Percentiles rank a stretch among this genome's conserved stretches.
Evolutionary conservation across 441 rosid genomes (phyloP).

Genomic region (Bocquillonia castaneifolia): DNA sequence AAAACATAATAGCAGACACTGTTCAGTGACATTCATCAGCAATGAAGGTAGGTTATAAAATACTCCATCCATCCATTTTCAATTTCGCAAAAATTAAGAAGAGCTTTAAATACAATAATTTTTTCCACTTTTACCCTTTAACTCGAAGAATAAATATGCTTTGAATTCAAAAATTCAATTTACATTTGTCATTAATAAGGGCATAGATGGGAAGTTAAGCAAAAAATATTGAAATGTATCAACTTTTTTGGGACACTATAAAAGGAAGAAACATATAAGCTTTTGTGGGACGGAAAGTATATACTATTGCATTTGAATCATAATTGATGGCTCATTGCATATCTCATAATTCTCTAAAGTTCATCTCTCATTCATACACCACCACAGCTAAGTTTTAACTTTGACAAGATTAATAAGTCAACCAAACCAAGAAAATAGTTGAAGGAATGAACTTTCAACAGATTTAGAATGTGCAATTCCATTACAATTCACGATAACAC

Average conservation of each 20-base stretch:
- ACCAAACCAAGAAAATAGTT: neutral
- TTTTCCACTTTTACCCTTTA: no score
- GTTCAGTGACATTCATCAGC: neutral
- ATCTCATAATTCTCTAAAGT: slow-evolving; percentile 3
- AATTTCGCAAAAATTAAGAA: no score
- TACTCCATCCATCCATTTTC: no score
- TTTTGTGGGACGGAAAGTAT: neutral
- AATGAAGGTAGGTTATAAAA: no score
- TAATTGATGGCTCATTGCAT: neutral
- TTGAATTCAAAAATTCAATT: no score
- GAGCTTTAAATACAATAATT: no score
- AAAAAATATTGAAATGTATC: no score
- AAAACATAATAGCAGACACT: neutral
- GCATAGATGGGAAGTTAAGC: no score
- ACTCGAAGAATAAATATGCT: no score
- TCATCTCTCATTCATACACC: neutral
- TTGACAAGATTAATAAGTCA: neutral
- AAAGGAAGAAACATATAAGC: no score
- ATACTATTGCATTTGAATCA: neutral
- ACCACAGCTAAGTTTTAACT: neutral
- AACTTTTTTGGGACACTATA: no score
- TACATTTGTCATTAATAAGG: no score
- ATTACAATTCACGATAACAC: neutral
- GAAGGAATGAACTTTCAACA: neutral
- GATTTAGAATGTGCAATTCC: neutral